Base-by-base conservation (phyloP, 768 basidiomycete genomes). In the Postia placenta region DNA sequence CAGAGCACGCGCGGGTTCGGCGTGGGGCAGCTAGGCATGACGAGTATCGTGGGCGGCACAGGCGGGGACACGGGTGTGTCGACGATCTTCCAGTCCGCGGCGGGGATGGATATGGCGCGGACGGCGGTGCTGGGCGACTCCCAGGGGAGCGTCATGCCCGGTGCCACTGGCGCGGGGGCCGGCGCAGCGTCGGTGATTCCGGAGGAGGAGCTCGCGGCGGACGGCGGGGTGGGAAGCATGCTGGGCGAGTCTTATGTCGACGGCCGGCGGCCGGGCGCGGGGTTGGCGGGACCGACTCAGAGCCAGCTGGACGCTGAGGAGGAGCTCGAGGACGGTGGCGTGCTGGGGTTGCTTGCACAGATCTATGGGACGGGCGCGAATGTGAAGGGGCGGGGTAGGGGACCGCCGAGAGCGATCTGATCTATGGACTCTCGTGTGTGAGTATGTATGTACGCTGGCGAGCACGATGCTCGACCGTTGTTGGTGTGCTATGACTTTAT, bases 291-390 rank as follows among this genome's bases (percentile, higher is more conserved):
- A n/a, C 56, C 56, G 44, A 52, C 51, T 28, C 54, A 30, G 50
- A 55, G 49, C 47, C 69, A 74, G 41, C 76, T 75, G 43, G 73
- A 72, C 12, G 73, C 78, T 11, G 87, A 83, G 4, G 84, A 85
- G 22, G 72, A 67, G 17, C 59, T 87, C 53, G 80, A 80, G 59
- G 90, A 93, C 65, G 88, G 79, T 0, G 92, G 93, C 15, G 84
- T 96, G 54, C 68, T 95, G 53, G 90, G 88, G 19, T 61, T 96
- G 54, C 63, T 96, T 58, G 85, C 89, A 37, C 85, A 94, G 71
- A 93, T 96, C 44, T 92, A 94, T 65, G 81, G 77, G 40, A 72
- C 62, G 5, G 58, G 58, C 26, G 58, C 49, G 45, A 58, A 61
- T 45, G 33, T 63, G 45, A 63, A 63, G 53, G 62, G 62, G 6